Evolutionary conservation across 164 flowering plant genomes (phyloP).

Genomic region (Vitis rotundifolia): DNA sequence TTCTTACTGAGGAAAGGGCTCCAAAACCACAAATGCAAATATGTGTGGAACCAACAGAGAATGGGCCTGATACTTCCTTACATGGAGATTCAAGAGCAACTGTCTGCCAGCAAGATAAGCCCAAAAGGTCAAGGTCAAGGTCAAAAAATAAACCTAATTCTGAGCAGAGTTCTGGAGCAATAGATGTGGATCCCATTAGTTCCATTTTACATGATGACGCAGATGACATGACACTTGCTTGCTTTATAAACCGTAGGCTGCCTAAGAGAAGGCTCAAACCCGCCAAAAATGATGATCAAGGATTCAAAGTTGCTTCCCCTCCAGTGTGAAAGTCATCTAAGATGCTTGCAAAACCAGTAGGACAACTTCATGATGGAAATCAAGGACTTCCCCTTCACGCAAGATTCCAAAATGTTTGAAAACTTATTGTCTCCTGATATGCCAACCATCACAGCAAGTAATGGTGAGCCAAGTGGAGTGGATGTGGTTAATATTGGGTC

Average conservation of each 20-base stretch:
- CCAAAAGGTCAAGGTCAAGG: constrained; percentile 4
- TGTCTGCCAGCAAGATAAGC: background rate
- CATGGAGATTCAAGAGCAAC: background rate
- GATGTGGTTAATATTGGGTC: background rate
- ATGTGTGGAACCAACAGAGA: background rate
- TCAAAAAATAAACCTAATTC: constrained; percentile 1
- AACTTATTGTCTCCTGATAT: background rate
- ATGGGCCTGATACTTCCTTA: background rate
- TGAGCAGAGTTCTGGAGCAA: constrained; percentile 8
- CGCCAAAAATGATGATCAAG: background rate
- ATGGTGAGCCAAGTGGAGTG: background rate
- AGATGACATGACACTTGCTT: constrained; percentile 12
- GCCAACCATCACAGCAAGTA: background rate
- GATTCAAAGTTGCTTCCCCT: background rate
- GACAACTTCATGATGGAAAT: background rate
- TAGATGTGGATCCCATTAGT: constrained; percentile 15
- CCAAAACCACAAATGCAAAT: no score
- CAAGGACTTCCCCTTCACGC: background rate
- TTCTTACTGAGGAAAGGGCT: no score
- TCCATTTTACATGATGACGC: background rate
- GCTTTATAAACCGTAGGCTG: constrained; percentile 6
- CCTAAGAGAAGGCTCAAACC: constrained; percentile 8
- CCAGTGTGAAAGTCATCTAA: background rate
- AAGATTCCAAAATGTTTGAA: background rate
- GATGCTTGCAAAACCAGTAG: background rate